Percentiles rank a stretch among this genome's conserved stretches.
Conservation (phyloP, 2,329 filamentous ascomycete genomes). For the Akanthomyces muscarius region DNA sequence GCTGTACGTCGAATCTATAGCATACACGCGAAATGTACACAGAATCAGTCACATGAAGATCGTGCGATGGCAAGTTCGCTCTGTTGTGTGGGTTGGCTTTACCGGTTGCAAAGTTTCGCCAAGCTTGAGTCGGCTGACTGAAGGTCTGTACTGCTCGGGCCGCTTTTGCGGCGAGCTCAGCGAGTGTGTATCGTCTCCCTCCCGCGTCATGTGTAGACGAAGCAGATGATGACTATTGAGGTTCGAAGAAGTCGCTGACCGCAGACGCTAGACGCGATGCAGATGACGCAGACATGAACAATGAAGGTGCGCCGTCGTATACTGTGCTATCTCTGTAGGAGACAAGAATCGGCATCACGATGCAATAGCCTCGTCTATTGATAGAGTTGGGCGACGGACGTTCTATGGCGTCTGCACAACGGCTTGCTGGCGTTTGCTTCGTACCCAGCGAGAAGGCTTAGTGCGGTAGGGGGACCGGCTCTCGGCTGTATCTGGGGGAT, state of each 20-base stretch:
- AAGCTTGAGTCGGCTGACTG: slow-evolving; percentile 10
- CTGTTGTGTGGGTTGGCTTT: not conserved
- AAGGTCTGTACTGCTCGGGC: not conserved
- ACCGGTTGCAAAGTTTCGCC: slow-evolving; percentile 15
- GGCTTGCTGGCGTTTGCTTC: not conserved
- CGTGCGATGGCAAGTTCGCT: not conserved
- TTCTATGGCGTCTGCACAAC: not conserved
- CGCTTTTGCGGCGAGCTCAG: not conserved
- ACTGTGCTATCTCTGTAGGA: not conserved
- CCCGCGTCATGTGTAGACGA: slow-evolving; percentile 9
- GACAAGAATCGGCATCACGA: not conserved
- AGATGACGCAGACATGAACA: slow-evolving; percentile 4
- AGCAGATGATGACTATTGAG: not conserved
- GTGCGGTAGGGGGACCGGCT: not conserved
- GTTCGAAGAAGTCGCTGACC: not conserved
- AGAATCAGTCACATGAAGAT: not conserved
- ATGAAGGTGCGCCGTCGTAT: not conserved
- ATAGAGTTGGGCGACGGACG: not conserved
- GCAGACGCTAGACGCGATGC: not conserved
- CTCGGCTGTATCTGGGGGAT: not conserved
- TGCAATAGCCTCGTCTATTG: not conserved
- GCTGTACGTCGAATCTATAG: slow-evolving; percentile 14
- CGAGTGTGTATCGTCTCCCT: not conserved
- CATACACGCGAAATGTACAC: not conserved
- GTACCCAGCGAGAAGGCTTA: not conserved